A percentile compares a stretch with the other conserved stretches of the same genome.
These are phyloP conservation scores for Epichloe glyceriae DNA, from an alignment of 2,329 filamentous ascomycete genomes.

Conservation along the genomic window DNA sequence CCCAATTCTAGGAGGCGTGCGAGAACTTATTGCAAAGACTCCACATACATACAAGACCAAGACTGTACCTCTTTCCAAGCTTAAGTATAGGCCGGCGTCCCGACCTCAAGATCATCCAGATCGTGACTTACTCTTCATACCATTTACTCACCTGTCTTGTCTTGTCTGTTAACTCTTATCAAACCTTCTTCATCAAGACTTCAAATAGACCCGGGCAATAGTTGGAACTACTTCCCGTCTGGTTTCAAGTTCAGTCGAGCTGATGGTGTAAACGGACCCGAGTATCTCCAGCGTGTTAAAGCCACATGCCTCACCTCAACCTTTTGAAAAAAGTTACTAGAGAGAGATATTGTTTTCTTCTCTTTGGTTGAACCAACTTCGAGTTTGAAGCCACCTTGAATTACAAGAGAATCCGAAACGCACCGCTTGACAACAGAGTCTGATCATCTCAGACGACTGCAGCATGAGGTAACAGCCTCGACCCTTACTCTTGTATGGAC, in stretches of 20 bases:
- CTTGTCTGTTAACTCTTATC: neutral
- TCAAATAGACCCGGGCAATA: neutral
- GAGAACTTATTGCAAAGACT: neutral
- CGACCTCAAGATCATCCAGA: neutral
- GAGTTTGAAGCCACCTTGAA: neutral
- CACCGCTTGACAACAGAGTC: neutral
- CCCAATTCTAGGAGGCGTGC: neutral
- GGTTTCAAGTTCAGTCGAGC: neutral
- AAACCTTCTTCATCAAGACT: neutral
- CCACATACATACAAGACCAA: neutral
- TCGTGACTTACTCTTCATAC: neutral
- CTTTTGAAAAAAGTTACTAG: neutral
- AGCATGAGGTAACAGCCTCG: slow-evolving; percentile 23
- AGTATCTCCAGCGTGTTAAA: neutral
- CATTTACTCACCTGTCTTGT: neutral
- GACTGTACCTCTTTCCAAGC: neutral
- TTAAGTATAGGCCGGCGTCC: slow-evolving; percentile 2
- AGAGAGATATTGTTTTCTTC: neutral
- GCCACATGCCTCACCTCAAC: neutral
- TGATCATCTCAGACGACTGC: slow-evolving; percentile 3
- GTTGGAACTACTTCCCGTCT: neutral
- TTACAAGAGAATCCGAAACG: neutral
- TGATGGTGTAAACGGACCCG: neutral
- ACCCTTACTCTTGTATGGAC: neutral
- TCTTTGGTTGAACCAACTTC: too few species aligned